Conservation (phyloP, 768 basidiomycete genomes). For the Mycena chlorophos region DNA sequence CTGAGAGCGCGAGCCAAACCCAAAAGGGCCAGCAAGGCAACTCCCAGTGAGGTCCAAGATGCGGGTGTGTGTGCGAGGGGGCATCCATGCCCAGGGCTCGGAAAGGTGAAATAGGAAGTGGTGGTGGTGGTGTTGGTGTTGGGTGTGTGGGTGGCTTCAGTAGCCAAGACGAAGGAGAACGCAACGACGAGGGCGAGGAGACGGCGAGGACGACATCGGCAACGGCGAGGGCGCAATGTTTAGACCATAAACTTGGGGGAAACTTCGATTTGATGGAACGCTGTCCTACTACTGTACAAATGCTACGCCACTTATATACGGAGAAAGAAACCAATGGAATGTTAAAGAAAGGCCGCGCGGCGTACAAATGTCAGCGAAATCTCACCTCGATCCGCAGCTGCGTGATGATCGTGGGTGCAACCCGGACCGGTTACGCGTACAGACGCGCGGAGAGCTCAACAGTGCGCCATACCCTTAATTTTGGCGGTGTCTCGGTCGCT, state of each 20-base stretch:
- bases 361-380: neutral
- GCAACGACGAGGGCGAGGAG: too few relatives aligned
- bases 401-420: neutral
- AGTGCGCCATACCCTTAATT: too few relatives aligned
- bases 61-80: neutral
- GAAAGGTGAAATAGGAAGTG: neutral
- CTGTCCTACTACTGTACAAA: too few relatives aligned
- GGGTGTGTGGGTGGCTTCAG: too few relatives aligned
- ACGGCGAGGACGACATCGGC: too few relatives aligned
- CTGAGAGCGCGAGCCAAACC: neutral
- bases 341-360: neutral
- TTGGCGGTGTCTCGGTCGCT: too few relatives aligned
- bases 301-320: neutral
- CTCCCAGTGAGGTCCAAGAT: too few relatives aligned
- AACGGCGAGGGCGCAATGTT: neutral
- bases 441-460: neutral
- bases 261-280: too few relatives aligned
- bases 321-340: too few relatives aligned
- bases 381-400: neutral
- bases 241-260: neutral
- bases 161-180: too few relatives aligned
- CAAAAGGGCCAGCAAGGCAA: neutral
- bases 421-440: neutral
- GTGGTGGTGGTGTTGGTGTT: neutral
- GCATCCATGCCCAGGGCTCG: neutral